Percentiles rank a stretch among this genome's conserved stretches.
Evolutionary conservation across 768 basidiomycete genomes (phyloP).

Genomic region (Lactifluus pinguis): DNA sequence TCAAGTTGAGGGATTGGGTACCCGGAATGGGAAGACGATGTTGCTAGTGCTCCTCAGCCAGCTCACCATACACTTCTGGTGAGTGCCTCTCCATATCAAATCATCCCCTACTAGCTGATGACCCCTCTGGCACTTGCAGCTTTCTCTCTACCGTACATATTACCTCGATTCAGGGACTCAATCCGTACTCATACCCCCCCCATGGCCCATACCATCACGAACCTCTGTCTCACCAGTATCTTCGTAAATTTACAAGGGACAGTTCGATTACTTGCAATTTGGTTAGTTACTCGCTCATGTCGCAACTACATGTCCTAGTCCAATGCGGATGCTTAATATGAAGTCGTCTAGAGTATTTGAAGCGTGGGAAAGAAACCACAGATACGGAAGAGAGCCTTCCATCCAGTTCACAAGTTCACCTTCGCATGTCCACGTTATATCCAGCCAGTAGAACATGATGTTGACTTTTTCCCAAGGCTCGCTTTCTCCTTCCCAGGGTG

Average conservation of each 20-base stretch:
- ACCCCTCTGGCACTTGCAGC: not conserved
- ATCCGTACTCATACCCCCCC: slow-evolving; percentile 29
- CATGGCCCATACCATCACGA: slow-evolving; percentile 31
- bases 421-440: slow-evolving; percentile 10
- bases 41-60: slow-evolving; percentile 36
- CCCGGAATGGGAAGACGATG: slow-evolving; percentile 49
- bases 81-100: not conserved
- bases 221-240: slow-evolving; percentile 23
- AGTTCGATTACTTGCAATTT: slow-evolving; percentile 11
- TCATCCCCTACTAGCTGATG: not conserved
- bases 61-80: not conserved
- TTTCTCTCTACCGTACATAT: not conserved
- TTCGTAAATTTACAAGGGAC: slow-evolving; percentile 16
- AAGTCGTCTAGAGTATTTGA: no score
- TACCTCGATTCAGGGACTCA: not conserved
- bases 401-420: no score
- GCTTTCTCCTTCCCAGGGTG: not conserved
- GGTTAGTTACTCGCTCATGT: slow-evolving; percentile 8
- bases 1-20: slow-evolving; percentile 54
- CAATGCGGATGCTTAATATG: no score
- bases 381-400: no score
- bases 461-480: slow-evolving; percentile 3
- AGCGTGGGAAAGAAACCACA: no score
- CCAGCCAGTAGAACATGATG: not conserved
- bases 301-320: not conserved